These are phyloP conservation scores for Aphanocladium album DNA, from an alignment of 2,329 filamentous ascomycete genomes.

Conservation along the genomic window DNA sequence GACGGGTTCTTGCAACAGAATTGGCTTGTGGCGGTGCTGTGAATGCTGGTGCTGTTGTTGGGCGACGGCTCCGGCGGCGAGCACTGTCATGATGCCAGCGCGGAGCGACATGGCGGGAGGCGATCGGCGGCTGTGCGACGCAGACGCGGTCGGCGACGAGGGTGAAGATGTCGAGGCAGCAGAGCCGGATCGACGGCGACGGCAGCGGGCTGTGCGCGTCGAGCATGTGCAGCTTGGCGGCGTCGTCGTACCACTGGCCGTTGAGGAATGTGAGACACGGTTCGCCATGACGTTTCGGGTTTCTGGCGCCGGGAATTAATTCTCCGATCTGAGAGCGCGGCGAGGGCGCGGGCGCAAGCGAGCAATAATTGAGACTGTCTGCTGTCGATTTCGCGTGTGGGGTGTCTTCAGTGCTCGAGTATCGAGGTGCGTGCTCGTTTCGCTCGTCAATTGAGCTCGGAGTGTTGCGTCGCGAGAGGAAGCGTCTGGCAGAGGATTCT, in stretches of 20 bases:
- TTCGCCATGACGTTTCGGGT: not conserved
- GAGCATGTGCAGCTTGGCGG: not conserved
- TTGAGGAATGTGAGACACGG: conserved; percentile 6
- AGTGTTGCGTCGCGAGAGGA: too few species aligned
- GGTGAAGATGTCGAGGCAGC: not conserved
- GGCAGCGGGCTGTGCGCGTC: not conserved
- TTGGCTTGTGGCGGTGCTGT: not conserved
- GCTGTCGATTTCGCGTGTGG: too few species aligned
- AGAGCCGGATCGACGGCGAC: not conserved
- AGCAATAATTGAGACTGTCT: too few species aligned
- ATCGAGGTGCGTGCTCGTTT: too few species aligned
- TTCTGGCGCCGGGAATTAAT: too few species aligned
- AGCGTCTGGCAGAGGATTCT: too few species aligned
- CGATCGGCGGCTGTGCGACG: not conserved
- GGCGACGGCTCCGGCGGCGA: not conserved
- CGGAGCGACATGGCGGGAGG: not conserved
- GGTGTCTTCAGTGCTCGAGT: too few species aligned
- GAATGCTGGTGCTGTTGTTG: not conserved
- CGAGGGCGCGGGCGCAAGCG: too few species aligned
- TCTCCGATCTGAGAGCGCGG: not conserved
- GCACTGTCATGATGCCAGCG: not conserved
- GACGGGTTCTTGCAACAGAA: not conserved
- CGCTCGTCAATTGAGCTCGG: too few species aligned
- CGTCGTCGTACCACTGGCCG: not conserved
- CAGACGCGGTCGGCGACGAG: not conserved